Evolutionary conservation across 2,329 filamentous ascomycete genomes (phyloP), one percentile per base, ranked within the genome.

Genomic region (Hawksworthiomyces lignivorus): DNA sequence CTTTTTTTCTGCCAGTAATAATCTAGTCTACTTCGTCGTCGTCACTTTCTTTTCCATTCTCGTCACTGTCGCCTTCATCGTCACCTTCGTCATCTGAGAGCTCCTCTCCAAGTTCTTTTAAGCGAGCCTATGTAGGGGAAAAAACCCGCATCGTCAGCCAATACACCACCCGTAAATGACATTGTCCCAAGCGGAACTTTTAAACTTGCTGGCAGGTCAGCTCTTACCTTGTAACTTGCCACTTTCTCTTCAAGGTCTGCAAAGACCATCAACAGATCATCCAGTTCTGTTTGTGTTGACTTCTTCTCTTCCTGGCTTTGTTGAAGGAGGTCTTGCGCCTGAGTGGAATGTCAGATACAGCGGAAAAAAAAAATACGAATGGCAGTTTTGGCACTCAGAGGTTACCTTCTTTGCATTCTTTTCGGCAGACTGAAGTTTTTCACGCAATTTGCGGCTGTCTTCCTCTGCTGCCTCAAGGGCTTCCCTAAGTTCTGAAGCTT

Each of bases 201-300:
- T n/a, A n/a, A n/a, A n/a, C n/a, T n/a, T n/a, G n/a, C n/a, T 18
- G 9, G 30, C 7, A 2, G 3, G 8, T 17, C 20, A 7, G 10
- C 18, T 33, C 71, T 50, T 62, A 84, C 82, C 72, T 86, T 90
- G 56, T 90, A 87, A 52, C 76, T 78, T 31, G 73, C 71, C 36
- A 79, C 69, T 63, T 89, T 90, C 41, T 87, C 83, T 60, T 92
- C 86, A 15, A 88, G 57, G 56, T 92, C 86, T 12, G 77, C 80
- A 60, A 89, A 87, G 5, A 92, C 81, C 65, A 90, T 84, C 27
- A 92, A 65, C 41, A 90, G 68, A 58, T 92, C 86, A 51, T 92
- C 86, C 34, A 90, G 68, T 59, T 92, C 86, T 3, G 75, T 71
- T 56, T 90, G 85, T 5, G 73, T 72, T 2, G 73, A 64, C 47